Base-by-base conservation (phyloP, 768 basidiomycete species). In the Podaxis sp. region DNA sequence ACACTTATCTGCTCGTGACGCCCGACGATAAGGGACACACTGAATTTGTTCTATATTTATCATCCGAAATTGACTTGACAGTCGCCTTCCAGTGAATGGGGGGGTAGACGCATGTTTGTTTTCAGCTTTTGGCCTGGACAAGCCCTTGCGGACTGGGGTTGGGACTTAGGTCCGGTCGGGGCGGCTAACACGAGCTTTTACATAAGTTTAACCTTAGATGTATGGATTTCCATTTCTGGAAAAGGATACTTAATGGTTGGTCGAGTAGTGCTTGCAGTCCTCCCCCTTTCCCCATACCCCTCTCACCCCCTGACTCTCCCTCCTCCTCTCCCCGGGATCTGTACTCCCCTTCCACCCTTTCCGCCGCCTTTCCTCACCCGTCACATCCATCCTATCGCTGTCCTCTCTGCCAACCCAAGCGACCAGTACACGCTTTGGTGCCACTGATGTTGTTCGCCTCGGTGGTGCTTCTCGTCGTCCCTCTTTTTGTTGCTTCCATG, bases 301-400 rank as follows among this genome's bases (percentile, higher is more conserved):
- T 27, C 16, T 35, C 50, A 42, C 55, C 25, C 27, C 55, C 23
- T 23, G 25, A 6, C 23, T 42, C 23, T n/a, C 32, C 32, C 56
- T 18, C 48, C 36, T 28, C 42, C 23, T 46, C 51, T 37, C 32
- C 9, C 44, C 36, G 55, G 55, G 55, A 61, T 32, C 38, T 27
- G 59, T 37, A 36, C 54, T 18, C 13, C n/a, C 28, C 57, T 52
- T 18, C 55, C 54, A 36, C 48, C 25, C n/a, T 55, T 44, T 42
- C 42, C 59, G 47, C 48, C 51, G 73, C 18, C 63, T 64, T 13
- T 61, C 64, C 53, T 71, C 70, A 53, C 67, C 66, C 14, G 55
- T 63, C 18, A 60, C 70, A 23, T 68, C 70, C 7, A 55, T 64
- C 48, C 4, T 57, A 0, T 25, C 64, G 53, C n/a, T 55, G 64